These are phyloP conservation scores for Vaccinium myrtillus DNA, from an alignment of 148 eudicot species.

Conservation along the genomic window DNA sequence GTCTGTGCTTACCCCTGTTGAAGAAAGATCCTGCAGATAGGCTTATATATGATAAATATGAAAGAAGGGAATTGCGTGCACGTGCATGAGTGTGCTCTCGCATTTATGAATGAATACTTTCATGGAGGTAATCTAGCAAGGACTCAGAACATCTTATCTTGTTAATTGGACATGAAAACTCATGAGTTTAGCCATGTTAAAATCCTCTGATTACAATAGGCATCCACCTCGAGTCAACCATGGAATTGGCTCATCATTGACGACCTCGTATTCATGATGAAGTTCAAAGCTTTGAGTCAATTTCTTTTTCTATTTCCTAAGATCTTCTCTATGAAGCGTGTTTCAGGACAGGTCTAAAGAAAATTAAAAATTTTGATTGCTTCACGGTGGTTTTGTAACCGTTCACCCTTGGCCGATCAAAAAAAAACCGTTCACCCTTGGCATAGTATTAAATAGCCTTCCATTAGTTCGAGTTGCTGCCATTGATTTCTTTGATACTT, in stretches of 20 bases:
- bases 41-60: background rate
- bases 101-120: background rate
- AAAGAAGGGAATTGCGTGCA: background rate
- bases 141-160: background rate
- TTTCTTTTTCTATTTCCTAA: background rate
- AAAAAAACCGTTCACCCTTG: background rate
- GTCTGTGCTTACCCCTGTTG: background rate
- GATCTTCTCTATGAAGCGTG: background rate
- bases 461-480: constrained; percentile 2
- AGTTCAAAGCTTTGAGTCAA: constrained; percentile 3
- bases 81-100: background rate
- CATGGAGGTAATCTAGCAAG: background rate
- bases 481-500: background rate
- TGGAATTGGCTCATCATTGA: background rate
- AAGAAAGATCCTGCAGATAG: background rate
- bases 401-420: constrained; percentile 4
- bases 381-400: background rate
- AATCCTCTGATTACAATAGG: background rate
- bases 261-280: background rate
- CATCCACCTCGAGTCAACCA: background rate
- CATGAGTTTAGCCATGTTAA: background rate
- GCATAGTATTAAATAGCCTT: background rate
- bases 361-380: background rate
- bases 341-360: background rate
- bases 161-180: background rate